Conservation (phyloP, 192 early-diverging fungal genomes). For the Funneliformis mosseae region DNA sequence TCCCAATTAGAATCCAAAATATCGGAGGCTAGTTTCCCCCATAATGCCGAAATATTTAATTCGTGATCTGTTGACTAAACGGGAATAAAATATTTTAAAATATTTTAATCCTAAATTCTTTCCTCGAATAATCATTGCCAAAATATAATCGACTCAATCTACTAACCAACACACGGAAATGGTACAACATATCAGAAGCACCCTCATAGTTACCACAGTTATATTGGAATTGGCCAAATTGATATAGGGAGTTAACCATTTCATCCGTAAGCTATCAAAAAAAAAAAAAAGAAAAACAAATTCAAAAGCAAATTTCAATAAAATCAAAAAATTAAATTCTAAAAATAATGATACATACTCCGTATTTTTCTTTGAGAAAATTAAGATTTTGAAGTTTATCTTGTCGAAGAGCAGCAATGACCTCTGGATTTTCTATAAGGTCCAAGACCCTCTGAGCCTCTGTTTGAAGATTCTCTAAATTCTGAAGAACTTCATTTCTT, state of each 20-base stretch:
- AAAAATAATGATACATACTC: slow-evolving; percentile 48
- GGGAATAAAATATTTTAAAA: slow-evolving; percentile 27
- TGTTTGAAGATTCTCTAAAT: slow-evolving; percentile 72
- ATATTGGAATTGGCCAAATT: slow-evolving; percentile 90
- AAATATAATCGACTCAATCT: background rate
- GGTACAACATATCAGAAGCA: slow-evolving; percentile 92
- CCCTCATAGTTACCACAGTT: slow-evolving; percentile 90
- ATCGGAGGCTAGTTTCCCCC: slow-evolving; percentile 97
- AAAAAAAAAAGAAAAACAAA: background rate
- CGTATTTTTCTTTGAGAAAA: slow-evolving; percentile 85
- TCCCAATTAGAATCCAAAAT: slow-evolving; percentile 96
- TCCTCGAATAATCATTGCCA: background rate
- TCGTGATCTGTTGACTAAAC: slow-evolving; percentile 83
- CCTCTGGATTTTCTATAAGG: slow-evolving; percentile 89
- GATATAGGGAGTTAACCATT: slow-evolving; percentile 85
- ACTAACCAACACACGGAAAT: slow-evolving; percentile 89
- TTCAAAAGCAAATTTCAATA: background rate
- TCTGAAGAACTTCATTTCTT: slow-evolving; percentile 73
- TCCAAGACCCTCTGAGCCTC: slow-evolving; percentile 83
- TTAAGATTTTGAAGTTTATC: slow-evolving; percentile 93
- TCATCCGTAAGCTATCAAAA: slow-evolving; percentile 76
- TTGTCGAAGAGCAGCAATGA: slow-evolving; percentile 85
- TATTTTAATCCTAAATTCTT: background rate
- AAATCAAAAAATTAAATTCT: background rate
- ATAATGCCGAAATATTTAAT: slow-evolving; percentile 82